These are phyloP conservation scores for Dipteronia dyeriana DNA, from an alignment of 345 rosid genomes.

Conservation along the genomic window DNA sequence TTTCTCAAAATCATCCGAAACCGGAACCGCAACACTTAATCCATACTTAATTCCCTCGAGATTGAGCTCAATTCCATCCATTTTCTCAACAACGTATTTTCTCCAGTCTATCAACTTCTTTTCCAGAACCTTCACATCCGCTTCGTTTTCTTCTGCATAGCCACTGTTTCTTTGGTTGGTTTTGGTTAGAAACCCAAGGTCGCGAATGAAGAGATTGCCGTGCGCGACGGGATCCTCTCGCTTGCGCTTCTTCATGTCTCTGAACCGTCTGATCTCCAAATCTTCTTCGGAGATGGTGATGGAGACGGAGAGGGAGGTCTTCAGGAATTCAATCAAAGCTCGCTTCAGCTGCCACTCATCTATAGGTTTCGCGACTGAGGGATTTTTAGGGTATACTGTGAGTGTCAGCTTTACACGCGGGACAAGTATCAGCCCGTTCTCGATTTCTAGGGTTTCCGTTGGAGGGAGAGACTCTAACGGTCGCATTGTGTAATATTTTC, in stretches of 20 bases:
- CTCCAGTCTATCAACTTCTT: conserved; percentile 88
- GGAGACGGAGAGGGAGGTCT: conserved; percentile 50
- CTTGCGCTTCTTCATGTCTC: conserved; percentile 84
- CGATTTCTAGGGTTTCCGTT: conserved; percentile 65
- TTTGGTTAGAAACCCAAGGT: conserved; percentile 69
- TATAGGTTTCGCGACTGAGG: conserved; percentile 64
- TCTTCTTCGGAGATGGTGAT: conserved; percentile 65
- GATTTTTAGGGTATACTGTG: conserved; percentile 54
- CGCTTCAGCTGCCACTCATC: conserved; percentile 93
- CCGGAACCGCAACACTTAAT: conserved; percentile 55
- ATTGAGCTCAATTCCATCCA: conserved; percentile 87
- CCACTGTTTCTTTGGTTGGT: conserved; percentile 29
- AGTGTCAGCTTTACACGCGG: conserved; percentile 76
- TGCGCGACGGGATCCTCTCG: conserved; percentile 83
- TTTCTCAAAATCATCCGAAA: conserved; percentile 65
- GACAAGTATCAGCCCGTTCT: conserved; percentile 54
- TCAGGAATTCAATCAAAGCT: conserved; percentile 68
- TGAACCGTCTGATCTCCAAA: conserved; percentile 57
- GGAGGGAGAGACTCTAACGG: conserved; percentile 64
- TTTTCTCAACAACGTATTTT: conserved; percentile 56
- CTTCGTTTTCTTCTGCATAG: conserved; percentile 31
- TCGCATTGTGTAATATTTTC: conserved; percentile 36
- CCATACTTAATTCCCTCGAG: conserved; percentile 77
- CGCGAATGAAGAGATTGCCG: conserved; percentile 68
- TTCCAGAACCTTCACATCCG: conserved; percentile 50